Evolutionary conservation across 2,329 filamentous ascomycete genomes (phyloP).

Genomic region (Penicillium freii): DNA sequence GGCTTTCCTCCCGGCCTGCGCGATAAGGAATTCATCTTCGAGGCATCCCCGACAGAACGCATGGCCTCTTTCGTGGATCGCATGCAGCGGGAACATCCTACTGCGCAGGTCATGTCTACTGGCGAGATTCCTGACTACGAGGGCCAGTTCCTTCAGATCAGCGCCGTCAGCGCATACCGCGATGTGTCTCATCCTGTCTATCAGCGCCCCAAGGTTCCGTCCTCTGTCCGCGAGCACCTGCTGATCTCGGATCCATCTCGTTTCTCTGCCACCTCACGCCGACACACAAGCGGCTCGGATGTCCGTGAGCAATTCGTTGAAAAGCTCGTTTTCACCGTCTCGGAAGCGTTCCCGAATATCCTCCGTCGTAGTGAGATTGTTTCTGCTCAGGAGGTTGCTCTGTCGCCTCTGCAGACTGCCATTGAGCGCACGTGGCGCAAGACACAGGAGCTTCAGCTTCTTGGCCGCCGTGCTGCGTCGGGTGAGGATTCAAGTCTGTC

Average conservation of each 20-base stretch:
- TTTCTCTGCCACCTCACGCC: conserved; percentile 74
- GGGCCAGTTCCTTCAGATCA: conserved; percentile 85
- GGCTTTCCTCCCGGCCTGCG: conserved; percentile 78
- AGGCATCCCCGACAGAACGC: conserved; percentile 74
- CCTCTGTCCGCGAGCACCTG: conserved; percentile 81
- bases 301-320: conserved; percentile 73
- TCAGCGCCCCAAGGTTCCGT: conserved; percentile 79
- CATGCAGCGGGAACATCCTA: conserved; percentile 85
- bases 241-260: conserved; percentile 72
- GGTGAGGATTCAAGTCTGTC: conserved; percentile 69
- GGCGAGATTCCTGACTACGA: conserved; percentile 76
- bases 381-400: conserved; percentile 60
- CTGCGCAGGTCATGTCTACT: conserved; percentile 73
- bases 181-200: conserved; percentile 80
- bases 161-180: conserved; percentile 74
- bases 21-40: conserved; percentile 91
- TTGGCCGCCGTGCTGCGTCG: conserved; percentile 72
- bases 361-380: conserved; percentile 83
- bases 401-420: conserved; percentile 79
- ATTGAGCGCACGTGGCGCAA: conserved; percentile 88
- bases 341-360: conserved; percentile 87
- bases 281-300: conserved; percentile 65
- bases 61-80: conserved; percentile 81
- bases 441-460: conserved; percentile 74
- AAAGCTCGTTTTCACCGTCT: conserved; percentile 79